phyloP scores from a whole-genome alignment of 2,329 filamentous ascomycete genomes.

The Byssoonygena ceratinophila region DNA sequence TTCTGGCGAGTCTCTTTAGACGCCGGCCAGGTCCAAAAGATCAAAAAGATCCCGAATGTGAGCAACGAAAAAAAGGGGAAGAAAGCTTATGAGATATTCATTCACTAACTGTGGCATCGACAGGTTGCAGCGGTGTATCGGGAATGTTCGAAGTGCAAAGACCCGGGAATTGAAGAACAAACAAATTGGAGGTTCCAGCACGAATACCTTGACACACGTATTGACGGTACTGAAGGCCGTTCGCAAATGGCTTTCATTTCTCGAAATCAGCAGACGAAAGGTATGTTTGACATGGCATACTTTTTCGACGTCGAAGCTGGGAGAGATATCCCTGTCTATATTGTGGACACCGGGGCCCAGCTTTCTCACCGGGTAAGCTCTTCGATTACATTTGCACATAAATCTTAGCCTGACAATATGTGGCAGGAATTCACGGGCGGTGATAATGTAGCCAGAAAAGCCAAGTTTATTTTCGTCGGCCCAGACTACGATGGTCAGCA shows the following conservation, averaged over 20 bases:
- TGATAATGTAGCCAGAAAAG: conserved; percentile 8
- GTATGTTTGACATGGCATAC: conserved; percentile 3
- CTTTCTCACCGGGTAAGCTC: conserved; percentile 9
- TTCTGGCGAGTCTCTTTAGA: conserved; percentile 11
- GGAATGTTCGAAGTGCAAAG: conserved; percentile 6
- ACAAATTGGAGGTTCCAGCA: conserved; percentile 9
- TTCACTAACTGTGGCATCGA: background rate
- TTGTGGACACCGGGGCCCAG: conserved; percentile 11
- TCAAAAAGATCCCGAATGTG: conserved; percentile 11
- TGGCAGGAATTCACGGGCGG: conserved; percentile 11
- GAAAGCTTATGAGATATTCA: background rate
- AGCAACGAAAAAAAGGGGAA: conserved; percentile 2
- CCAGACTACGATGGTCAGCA: conserved; percentile 10
- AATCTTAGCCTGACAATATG: background rate
- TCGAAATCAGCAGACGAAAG: background rate
- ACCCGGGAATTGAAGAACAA: background rate
- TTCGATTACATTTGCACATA: background rate
- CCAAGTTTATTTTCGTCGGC: conserved; percentile 8
- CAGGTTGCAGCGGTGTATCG: conserved; percentile 11
- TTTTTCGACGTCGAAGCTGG: conserved; percentile 9
- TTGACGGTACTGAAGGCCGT: background rate
- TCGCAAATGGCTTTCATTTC: conserved; percentile 9
- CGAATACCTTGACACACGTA: background rate
- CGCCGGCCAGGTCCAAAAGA: conserved; percentile 4
- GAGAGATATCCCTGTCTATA: conserved; percentile 11